Conservation (phyloP, 768 basidiomycete genomes). For the Steccherinum ochraceum region DNA sequence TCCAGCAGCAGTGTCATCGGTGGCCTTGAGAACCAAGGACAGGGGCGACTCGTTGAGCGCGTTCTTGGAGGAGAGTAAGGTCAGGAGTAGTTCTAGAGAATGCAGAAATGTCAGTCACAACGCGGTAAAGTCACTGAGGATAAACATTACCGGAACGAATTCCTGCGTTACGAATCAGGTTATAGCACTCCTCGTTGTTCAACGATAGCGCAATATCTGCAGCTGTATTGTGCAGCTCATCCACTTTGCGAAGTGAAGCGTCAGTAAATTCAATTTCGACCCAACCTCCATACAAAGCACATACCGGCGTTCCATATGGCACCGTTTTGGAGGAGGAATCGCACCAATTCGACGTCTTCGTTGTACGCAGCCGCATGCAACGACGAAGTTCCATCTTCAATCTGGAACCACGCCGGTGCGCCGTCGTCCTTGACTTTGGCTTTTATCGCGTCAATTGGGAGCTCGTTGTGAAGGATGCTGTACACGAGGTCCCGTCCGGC, state of each 20-base stretch:
- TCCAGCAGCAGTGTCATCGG: constrained; percentile 50
- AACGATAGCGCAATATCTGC: constrained; percentile 87
- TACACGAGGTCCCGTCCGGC: constrained; percentile 57
- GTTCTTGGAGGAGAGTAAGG: constrained; percentile 46
- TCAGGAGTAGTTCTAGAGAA: constrained; percentile 61
- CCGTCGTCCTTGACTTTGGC: constrained; percentile 47
- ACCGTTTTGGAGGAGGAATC: constrained; percentile 67
- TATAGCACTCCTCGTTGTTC: constrained; percentile 72
- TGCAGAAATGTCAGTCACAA: constrained; percentile 5
- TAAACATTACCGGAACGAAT: constrained; percentile 68
- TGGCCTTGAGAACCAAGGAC: constrained; percentile 37
- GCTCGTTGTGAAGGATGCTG: constrained; percentile 46
- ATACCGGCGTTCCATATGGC: constrained; percentile 88
- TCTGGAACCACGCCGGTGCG: constrained; percentile 89
- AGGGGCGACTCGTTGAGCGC: constrained; percentile 19
- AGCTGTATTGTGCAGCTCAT: constrained; percentile 74
- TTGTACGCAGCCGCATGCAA: constrained; percentile 83
- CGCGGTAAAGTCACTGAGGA: too few species aligned
- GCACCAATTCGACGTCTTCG: constrained; percentile 58
- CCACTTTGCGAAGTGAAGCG: constrained; percentile 42
- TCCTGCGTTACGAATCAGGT: constrained; percentile 83
- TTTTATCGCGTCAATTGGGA: constrained; percentile 38
- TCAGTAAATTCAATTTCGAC: background rate
- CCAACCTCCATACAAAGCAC: constrained; percentile 19
- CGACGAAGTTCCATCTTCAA: constrained; percentile 69